These are phyloP conservation scores for Mrakia frigida DNA, from an alignment of 768 basidiomycete genomes.

Conservation along the genomic window DNA sequence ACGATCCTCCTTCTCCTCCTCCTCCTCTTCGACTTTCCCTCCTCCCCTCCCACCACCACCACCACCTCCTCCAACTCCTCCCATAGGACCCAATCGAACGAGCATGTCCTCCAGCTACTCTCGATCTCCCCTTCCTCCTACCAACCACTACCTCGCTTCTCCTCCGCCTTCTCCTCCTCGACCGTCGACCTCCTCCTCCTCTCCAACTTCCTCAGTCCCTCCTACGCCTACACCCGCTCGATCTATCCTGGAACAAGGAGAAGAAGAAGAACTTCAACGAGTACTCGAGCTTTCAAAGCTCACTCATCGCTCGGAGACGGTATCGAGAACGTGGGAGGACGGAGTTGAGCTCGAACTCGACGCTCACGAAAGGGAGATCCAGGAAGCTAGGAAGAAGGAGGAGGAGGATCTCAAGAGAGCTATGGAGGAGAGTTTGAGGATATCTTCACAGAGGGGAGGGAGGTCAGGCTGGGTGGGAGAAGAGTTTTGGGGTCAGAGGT, in stretches of 20 bases:
- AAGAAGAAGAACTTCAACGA: slow-evolving; percentile 1
- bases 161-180: not conserved
- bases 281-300: slow-evolving; percentile 3
- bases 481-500: not conserved
- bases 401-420: not conserved
- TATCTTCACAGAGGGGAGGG: not conserved
- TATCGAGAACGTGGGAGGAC: not conserved
- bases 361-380: not conserved
- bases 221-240: not conserved
- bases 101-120: not conserved
- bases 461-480: not conserved
- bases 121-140: not conserved
- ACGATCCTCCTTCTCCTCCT: too few relatives aligned
- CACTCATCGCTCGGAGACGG: not conserved
- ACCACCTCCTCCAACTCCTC: not conserved
- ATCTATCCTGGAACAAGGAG: not conserved
- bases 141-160: not conserved
- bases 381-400: not conserved
- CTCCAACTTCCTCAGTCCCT: not conserved
- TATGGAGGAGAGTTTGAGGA: slow-evolving; percentile 7
- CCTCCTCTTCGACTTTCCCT: too few relatives aligned
- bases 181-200: not conserved
- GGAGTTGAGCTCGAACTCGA: not conserved
- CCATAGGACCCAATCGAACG: not conserved
- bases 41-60: not conserved